phyloP scores from a whole-genome alignment of 192 early-diverging fungal genomes.

The Chytriomyces sp. region DNA sequence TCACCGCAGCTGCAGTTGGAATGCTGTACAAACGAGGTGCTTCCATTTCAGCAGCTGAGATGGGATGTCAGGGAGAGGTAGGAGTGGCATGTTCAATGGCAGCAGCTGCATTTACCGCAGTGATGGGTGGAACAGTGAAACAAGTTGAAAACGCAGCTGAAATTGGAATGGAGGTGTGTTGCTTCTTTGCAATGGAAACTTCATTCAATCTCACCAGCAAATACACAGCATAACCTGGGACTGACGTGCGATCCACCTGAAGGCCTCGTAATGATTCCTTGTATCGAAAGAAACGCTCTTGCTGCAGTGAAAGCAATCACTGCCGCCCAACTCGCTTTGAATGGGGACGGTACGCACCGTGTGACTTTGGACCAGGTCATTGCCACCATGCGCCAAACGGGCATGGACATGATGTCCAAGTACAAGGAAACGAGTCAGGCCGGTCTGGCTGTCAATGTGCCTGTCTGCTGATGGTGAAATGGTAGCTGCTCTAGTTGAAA shows the following conservation, averaged over 20 bases:
- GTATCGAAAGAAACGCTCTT: conserved; percentile 93
- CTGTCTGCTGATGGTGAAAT: conserved; percentile 51
- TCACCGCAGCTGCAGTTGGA: conserved; percentile 92
- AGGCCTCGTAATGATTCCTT: conserved; percentile 94
- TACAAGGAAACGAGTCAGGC: conserved; percentile 96
- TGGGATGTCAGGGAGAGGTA: conserved; percentile 98
- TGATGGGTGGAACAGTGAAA: conserved; percentile 88
- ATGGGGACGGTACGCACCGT: conserved; percentile 85
- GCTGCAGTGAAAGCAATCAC: conserved; percentile 96
- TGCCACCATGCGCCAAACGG: conserved; percentile 90
- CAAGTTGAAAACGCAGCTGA: conserved; percentile 97
- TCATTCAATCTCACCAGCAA: no score
- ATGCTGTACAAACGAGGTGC: conserved; percentile 98
- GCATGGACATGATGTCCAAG: conserved; percentile 63
- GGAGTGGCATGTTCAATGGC: conserved; percentile 98
- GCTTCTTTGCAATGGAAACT: background rate
- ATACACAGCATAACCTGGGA: conserved; percentile 47
- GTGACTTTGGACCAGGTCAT: conserved; percentile 93
- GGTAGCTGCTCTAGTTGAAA: background rate
- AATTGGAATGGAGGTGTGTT: conserved; percentile 79
- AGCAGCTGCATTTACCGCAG: conserved; percentile 91
- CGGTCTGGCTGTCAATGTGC: conserved; percentile 89
- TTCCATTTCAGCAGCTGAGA: conserved; percentile 91
- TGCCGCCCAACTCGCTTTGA: conserved; percentile 92
- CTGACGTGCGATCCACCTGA: conserved; percentile 79